Conservation (phyloP, 2,329 filamentous ascomycete species). For the Alternaria sp. region DNA sequence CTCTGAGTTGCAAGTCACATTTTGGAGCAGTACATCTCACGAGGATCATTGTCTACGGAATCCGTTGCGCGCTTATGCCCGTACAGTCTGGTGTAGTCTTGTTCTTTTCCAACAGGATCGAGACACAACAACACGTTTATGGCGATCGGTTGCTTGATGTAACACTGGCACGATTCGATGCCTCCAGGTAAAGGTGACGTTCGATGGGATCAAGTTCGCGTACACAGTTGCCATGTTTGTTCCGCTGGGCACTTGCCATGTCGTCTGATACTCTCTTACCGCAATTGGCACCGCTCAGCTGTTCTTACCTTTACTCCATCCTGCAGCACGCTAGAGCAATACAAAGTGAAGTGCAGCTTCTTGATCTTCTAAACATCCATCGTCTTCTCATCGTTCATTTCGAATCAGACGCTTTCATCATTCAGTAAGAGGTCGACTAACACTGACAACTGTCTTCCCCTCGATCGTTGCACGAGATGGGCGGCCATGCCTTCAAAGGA, state of each 20-base stretch:
- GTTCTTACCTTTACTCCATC: neutral
- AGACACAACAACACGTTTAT: no score
- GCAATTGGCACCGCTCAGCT: neutral
- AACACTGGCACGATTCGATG: neutral
- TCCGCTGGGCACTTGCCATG: neutral
- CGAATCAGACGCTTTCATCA: no score
- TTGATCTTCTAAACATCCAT: neutral
- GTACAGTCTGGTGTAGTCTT: neutral
- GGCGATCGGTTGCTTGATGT: neutral
- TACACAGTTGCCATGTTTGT: neutral
- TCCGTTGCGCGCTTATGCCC: no score
- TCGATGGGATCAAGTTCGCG: neutral
- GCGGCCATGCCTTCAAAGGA: constrained; percentile 7
- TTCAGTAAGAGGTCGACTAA: no score
- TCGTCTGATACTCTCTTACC: neutral
- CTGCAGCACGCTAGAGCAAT: neutral
- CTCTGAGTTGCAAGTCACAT: neutral
- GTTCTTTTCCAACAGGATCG: neutral
- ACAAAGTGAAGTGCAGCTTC: neutral
- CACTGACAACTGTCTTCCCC: no score
- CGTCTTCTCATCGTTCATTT: no score
- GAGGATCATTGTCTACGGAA: no score
- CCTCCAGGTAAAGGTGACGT: neutral
- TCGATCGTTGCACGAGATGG: constrained; percentile 20
- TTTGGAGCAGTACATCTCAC: neutral